Evolutionary conservation across 164 flowering plant genomes (phyloP).

Genomic region (Hamamelis virginiana): DNA sequence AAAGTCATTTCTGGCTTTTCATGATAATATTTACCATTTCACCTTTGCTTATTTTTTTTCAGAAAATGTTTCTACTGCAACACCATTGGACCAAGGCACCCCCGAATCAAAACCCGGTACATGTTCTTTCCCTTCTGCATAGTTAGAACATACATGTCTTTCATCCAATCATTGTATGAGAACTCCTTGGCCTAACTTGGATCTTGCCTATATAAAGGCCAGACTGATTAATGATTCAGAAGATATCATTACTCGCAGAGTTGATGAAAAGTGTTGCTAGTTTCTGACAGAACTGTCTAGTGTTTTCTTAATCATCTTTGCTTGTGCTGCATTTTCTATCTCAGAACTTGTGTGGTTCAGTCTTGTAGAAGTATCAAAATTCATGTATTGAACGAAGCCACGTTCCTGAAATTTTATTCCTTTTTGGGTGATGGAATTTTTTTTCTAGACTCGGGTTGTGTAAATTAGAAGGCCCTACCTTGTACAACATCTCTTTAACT

Average conservation of each 20-base stretch:
- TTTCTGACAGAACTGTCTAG: neutral
- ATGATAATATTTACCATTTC: neutral
- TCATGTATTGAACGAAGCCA: neutral
- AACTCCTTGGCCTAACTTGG: neutral
- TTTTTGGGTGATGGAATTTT: neutral
- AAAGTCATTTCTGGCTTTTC: neutral
- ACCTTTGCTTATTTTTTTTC: conserved; percentile 3
- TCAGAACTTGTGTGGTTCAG: neutral
- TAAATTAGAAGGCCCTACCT: too few species aligned
- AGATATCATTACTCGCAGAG: neutral
- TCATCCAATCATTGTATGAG: neutral
- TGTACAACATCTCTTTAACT: neutral
- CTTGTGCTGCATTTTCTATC: neutral
- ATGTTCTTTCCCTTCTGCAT: conserved; percentile 2
- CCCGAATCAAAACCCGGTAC: conserved; percentile 15
- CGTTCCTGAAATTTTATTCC: neutral
- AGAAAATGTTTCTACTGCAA: conserved; percentile 14
- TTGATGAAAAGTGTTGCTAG: neutral
- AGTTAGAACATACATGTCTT: neutral
- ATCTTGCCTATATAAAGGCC: neutral
- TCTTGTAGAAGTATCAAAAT: neutral
- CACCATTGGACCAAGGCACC: neutral
- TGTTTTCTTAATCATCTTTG: neutral
- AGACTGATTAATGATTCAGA: neutral
- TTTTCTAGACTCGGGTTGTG: neutral